Conservation (phyloP, 2,329 filamentous ascomycete species). For the Basipetospora sp. region DNA sequence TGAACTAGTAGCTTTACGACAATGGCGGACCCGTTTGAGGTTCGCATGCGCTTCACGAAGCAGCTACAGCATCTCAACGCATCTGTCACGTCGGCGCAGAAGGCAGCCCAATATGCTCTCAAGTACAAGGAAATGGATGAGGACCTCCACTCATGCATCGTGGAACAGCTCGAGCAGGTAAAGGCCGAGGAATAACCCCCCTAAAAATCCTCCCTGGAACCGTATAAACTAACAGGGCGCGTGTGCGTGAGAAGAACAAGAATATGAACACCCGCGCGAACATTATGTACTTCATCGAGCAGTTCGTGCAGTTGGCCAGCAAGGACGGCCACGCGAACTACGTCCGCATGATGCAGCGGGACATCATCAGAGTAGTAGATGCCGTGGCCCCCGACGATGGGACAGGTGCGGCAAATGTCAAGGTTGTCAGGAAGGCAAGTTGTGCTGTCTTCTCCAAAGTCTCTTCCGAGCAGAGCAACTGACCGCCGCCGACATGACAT, state of each 20-base stretch:
- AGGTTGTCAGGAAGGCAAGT: constrained; percentile 68
- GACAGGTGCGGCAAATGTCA: constrained; percentile 81
- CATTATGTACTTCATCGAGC: constrained; percentile 98
- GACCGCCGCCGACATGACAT: too few relatives aligned
- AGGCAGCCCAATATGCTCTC: constrained; percentile 86
- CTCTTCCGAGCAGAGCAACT: too few relatives aligned
- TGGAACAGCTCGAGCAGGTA: constrained; percentile 84
- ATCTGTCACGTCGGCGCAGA: constrained; percentile 73
- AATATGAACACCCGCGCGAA: constrained; percentile 96
- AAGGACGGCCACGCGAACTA: constrained; percentile 60
- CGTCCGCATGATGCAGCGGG: constrained; percentile 84
- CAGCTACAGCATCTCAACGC: constrained; percentile 85
- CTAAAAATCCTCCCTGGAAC: constrained; percentile 9
- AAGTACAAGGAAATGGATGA: constrained; percentile 92
- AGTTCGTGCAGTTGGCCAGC: constrained; percentile 73
- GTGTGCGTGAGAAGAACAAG: constrained; percentile 36
- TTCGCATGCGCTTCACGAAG: constrained; percentile 88
- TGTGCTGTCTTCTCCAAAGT: background rate
- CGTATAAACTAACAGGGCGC: constrained; percentile 3
- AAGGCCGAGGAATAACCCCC: too few relatives aligned
- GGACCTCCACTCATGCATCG: constrained; percentile 89
- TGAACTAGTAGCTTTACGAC: too few relatives aligned
- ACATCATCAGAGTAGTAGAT: constrained; percentile 82
- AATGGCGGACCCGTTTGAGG: constrained; percentile 82
- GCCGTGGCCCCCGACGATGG: constrained; percentile 78